Percentiles rank a stretch among this genome's conserved stretches.
phyloP scores from a whole-genome alignment of 169 alveolate species.

The Blepharisma undulans region DNA sequence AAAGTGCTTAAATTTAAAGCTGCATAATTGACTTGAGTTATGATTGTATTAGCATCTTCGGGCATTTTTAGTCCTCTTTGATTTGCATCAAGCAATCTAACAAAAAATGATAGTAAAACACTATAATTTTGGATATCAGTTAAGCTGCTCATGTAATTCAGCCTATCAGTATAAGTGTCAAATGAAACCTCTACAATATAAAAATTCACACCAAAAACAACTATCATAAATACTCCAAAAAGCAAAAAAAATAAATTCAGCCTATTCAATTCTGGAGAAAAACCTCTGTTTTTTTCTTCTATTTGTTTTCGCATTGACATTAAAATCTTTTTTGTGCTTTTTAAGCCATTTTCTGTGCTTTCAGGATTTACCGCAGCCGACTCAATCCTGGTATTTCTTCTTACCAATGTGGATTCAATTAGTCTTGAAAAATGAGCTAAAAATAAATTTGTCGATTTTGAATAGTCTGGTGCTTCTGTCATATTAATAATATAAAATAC shows the following conservation, averaged over 20 bases:
- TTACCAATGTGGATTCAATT: neutral
- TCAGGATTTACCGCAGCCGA: neutral
- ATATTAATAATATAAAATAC: conserved; percentile 3
- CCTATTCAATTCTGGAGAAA: conserved; percentile 17
- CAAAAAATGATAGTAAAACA: neutral
- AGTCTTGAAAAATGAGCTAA: neutral
- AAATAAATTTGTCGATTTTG: conserved; percentile 17
- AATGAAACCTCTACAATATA: neutral
- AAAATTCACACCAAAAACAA: neutral
- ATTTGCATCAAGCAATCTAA: neutral
- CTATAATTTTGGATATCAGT: neutral
- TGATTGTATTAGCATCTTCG: neutral
- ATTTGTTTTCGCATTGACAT: neutral
- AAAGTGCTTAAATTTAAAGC: neutral
- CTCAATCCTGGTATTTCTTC: neutral
- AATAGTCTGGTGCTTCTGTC: neutral
- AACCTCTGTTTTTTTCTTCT: neutral
- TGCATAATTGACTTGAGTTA: neutral
- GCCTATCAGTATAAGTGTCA: neutral
- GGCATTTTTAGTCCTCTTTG: neutral
- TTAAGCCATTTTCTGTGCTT: neutral
- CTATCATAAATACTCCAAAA: neutral
- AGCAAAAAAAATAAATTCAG: neutral
- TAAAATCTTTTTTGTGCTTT: neutral
- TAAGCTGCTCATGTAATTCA: neutral